Conservation (phyloP, 805 yeast species). For the Yarrowia yakushimensis region DNA sequence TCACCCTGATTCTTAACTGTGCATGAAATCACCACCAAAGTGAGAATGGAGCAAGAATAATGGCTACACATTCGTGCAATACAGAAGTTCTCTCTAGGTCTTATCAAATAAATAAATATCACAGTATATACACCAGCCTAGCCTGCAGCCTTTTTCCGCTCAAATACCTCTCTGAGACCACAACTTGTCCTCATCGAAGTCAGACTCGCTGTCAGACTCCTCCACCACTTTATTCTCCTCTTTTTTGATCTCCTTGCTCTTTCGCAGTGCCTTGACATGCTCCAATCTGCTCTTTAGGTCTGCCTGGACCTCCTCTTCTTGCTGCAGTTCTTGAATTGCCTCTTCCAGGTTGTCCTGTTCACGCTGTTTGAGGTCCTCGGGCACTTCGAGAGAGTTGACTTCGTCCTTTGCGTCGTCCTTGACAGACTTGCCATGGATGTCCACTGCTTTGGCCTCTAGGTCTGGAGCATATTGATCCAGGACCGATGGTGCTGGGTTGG, state of each 20-base stretch:
- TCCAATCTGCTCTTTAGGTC: neutral
- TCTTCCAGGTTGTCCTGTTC: neutral
- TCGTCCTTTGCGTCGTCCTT: neutral
- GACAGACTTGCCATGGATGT: neutral
- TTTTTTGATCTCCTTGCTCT: neutral
- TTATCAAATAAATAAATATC: neutral
- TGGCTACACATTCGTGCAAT: too few species aligned
- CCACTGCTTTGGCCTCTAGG: slow-evolving; percentile 1
- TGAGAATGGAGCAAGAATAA: too few species aligned
- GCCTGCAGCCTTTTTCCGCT: neutral
- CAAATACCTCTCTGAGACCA: slow-evolving; percentile 8
- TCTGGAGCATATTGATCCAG: slow-evolving; percentile 1
- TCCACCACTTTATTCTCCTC: neutral
- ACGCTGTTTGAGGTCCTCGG: slow-evolving; percentile 1
- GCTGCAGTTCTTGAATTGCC: slow-evolving; percentile 1
- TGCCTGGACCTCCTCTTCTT: slow-evolving; percentile 4
- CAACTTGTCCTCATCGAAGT: slow-evolving; percentile 7
- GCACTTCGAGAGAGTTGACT: neutral
- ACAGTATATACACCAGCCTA: neutral
- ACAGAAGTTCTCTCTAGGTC: neutral
- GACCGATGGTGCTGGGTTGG: neutral
- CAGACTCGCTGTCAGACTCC: neutral
- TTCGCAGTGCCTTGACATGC: neutral
- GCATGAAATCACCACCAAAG: too few species aligned
- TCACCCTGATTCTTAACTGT: too few species aligned